Evolutionary conservation across 2,329 filamentous ascomycete genomes (phyloP).

Genomic region (Exutisphaerella laricina): DNA sequence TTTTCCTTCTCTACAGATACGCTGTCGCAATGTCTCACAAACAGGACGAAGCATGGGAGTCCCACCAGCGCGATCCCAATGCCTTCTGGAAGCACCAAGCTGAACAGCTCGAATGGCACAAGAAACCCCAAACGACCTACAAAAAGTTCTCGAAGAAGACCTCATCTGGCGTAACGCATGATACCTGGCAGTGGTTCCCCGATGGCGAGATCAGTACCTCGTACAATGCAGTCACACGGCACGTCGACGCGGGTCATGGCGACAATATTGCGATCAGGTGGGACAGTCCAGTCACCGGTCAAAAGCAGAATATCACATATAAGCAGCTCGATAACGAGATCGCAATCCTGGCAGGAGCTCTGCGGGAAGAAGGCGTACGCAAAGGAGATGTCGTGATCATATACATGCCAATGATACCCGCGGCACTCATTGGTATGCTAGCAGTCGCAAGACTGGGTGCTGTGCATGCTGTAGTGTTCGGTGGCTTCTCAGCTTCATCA

Average conservation of each 20-base stretch:
- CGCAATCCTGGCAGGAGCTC: slow-evolving; percentile 71
- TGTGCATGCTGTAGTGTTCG: slow-evolving; percentile 88
- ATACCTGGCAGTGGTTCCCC: slow-evolving; percentile 85
- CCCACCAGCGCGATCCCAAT: slow-evolving; percentile 30
- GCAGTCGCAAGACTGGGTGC: slow-evolving; percentile 77
- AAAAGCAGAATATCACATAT: slow-evolving; percentile 71
- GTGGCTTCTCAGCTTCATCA: slow-evolving; percentile 76
- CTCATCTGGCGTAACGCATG: slow-evolving; percentile 56
- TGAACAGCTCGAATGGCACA: slow-evolving; percentile 73
- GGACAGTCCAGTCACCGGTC: slow-evolving; percentile 76
- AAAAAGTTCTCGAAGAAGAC: slow-evolving; percentile 58
- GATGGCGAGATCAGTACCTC: slow-evolving; percentile 84
- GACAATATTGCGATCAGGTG: slow-evolving; percentile 71
- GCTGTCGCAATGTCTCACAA: slow-evolving; percentile 22
- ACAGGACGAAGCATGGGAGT: slow-evolving; percentile 34
- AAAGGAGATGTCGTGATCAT: slow-evolving; percentile 84
- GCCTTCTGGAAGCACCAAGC: slow-evolving; percentile 46
- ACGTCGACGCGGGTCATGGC: slow-evolving; percentile 75
- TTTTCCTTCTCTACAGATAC: not conserved
- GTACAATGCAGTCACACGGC: slow-evolving; percentile 77
- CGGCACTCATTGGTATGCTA: slow-evolving; percentile 78
- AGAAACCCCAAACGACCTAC: slow-evolving; percentile 60
- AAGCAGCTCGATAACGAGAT: slow-evolving; percentile 70
- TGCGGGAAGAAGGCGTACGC: slow-evolving; percentile 74
- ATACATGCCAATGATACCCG: slow-evolving; percentile 97